These are phyloP conservation scores for Exophiala sp. DNA, from an alignment of 2,329 filamentous ascomycete species.

Conservation along the genomic window DNA sequence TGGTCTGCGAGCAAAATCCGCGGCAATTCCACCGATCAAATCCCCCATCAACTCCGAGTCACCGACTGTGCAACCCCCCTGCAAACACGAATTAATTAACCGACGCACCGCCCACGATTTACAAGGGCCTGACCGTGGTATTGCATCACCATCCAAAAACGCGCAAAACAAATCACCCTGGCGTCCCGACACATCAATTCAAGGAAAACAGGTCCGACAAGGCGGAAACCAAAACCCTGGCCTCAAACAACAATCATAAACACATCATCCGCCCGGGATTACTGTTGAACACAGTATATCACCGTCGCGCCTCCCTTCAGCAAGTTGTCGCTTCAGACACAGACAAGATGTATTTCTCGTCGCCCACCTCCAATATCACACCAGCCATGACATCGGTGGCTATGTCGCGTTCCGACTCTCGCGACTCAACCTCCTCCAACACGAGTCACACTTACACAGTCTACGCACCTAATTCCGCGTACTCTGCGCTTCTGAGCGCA, in stretches of 20 bases:
- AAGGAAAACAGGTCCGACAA: constrained; percentile 11
- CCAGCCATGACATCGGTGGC: constrained; percentile 27
- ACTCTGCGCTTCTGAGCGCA: constrained; percentile 22
- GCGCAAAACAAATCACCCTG: background rate
- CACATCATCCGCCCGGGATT: constrained; percentile 3
- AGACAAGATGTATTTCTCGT: constrained; percentile 27
- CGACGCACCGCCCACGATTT: background rate
- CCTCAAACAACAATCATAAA: constrained; percentile 17
- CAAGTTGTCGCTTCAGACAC: background rate
- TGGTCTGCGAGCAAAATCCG: background rate
- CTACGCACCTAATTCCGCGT: constrained; percentile 19
- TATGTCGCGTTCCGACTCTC: constrained; percentile 30
- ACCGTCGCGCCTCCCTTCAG: constrained; percentile 11
- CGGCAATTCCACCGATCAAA: constrained; percentile 5
- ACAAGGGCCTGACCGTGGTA: background rate
- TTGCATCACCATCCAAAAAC: constrained; percentile 24
- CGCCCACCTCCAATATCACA: constrained; percentile 27
- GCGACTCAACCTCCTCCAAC: constrained; percentile 24
- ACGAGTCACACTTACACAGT: constrained; percentile 13
- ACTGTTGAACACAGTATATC: constrained; percentile 2
- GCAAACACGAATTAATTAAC: constrained; percentile 1
- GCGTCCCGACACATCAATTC: constrained; percentile 6
- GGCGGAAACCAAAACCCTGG: constrained; percentile 3
- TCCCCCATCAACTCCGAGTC: constrained; percentile 6
- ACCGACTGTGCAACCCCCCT: background rate